Percentiles rank a stretch among this genome's conserved stretches.
These are phyloP conservation scores for Lasiosphaeria miniovina DNA, from an alignment of 495 filamentous ascomycete genomes.

Conservation along the genomic window DNA sequence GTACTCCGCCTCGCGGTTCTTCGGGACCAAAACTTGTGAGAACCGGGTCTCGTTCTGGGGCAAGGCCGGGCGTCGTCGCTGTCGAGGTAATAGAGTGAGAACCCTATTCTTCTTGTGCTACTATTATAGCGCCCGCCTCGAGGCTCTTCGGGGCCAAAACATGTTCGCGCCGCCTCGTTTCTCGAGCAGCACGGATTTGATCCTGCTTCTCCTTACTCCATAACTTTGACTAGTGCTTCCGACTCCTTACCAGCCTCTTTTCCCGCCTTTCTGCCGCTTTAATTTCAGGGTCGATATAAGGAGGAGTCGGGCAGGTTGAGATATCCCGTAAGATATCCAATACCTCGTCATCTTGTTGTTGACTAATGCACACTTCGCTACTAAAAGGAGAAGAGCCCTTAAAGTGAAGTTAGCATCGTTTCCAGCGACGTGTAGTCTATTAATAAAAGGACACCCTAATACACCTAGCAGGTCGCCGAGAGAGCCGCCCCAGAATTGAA, in stretches of 20 bases:
- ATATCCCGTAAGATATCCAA: constrained; percentile 6
- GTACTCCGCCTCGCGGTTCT: too few relatives aligned
- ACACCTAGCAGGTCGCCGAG: background rate
- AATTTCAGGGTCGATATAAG: constrained; percentile 6
- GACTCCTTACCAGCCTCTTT: background rate
- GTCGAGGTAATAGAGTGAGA: too few relatives aligned
- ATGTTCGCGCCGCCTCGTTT: too few relatives aligned
- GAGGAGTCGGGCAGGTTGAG: constrained; percentile 5
- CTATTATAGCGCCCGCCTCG: too few relatives aligned
- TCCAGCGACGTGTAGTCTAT: constrained; percentile 8
- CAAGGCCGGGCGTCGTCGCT: too few relatives aligned
- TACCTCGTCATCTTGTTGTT: constrained; percentile 10
- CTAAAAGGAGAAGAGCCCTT: constrained; percentile 12
- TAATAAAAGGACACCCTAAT: constrained; percentile 1
- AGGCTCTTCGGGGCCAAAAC: too few relatives aligned
- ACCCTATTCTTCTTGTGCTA: too few relatives aligned
- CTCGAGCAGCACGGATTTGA: too few relatives aligned
- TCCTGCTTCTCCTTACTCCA: constrained; percentile 3
- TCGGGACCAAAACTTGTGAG: too few relatives aligned
- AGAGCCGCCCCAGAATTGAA: constrained; percentile 8
- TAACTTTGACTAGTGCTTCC: constrained; percentile 5
- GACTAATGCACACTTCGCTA: constrained; percentile 6
- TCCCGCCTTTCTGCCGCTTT: constrained; percentile 6
- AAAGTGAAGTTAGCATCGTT: constrained; percentile 10
- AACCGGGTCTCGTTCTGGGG: too few relatives aligned